These are phyloP conservation scores for Ogataea salicorniae DNA, from an alignment of 805 yeast species.

Conservation along the genomic window DNA sequence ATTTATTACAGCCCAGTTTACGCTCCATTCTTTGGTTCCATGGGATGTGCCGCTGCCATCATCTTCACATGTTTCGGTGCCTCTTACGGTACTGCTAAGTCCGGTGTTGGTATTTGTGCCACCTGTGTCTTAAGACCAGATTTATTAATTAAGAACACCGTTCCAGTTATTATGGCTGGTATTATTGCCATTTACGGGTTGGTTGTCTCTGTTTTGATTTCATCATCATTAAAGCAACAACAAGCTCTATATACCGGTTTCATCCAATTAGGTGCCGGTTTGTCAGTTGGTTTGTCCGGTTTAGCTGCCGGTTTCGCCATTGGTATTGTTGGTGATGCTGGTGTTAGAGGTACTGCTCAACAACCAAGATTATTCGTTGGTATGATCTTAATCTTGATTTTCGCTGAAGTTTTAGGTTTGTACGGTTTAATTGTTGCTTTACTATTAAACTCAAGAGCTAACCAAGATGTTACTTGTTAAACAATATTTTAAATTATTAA, in stretches of 20 bases:
- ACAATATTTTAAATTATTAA: neutral
- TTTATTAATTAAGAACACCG: slow-evolving; percentile 84
- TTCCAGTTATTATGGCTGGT: slow-evolving; percentile 99
- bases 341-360: slow-evolving; percentile 97
- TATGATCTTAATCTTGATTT: slow-evolving; percentile 96
- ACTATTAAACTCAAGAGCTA: slow-evolving; percentile 95
- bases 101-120: slow-evolving; percentile 99
- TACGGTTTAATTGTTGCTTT: slow-evolving; percentile 97
- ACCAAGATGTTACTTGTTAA: slow-evolving; percentile 83
- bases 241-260: slow-evolving; percentile 96
- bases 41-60: slow-evolving; percentile 99
- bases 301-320: slow-evolving; percentile 98
- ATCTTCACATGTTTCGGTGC: slow-evolving; percentile 99
- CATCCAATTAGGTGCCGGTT: slow-evolving; percentile 97
- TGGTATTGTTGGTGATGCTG: slow-evolving; percentile 99
- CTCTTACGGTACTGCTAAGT: slow-evolving; percentile 97
- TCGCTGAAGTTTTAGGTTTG: slow-evolving; percentile 97
- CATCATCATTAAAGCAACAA: slow-evolving; percentile 81
- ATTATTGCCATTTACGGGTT: slow-evolving; percentile 97
- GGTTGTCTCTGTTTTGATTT: slow-evolving; percentile 91
- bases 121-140: slow-evolving; percentile 98
- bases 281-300: slow-evolving; percentile 95
- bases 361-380: slow-evolving; percentile 98
- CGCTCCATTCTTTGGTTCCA: slow-evolving; percentile 97
- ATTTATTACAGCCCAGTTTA: slow-evolving; percentile 54